Evolutionary conservation across 2,329 filamentous ascomycete species (phyloP).

Genomic region (Monosporascus sp.): DNA sequence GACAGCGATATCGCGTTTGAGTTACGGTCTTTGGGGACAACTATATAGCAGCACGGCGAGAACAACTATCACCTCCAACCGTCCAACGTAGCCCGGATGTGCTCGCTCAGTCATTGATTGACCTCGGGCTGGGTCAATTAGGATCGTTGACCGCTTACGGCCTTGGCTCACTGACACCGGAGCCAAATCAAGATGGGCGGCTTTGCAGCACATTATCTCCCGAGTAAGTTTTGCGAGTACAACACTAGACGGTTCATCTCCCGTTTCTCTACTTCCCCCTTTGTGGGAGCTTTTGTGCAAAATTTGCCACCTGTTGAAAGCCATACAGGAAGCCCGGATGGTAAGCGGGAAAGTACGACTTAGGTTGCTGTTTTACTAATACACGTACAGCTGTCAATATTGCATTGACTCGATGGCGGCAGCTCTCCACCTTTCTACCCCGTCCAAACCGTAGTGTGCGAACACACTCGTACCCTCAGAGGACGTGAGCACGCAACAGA

Average conservation of each 20-base stretch:
- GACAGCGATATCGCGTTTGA: conserved; percentile 31
- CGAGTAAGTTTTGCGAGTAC: conserved; percentile 31
- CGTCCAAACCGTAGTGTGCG: conserved; percentile 32
- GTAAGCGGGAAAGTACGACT: conserved; percentile 17
- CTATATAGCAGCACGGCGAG: conserved; percentile 37
- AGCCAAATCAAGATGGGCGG: conserved; percentile 26
- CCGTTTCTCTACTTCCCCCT: conserved; percentile 32
- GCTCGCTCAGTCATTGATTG: conserved; percentile 18
- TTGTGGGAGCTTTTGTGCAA: conserved; percentile 25
- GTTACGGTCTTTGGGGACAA: conserved; percentile 25
- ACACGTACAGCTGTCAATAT: conserved; percentile 17
- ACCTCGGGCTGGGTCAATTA: conserved; percentile 21
- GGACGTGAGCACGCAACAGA: conserved; percentile 25
- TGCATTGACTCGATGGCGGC: conserved; percentile 37
- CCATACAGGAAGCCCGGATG: conserved; percentile 18
- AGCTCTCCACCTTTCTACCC: conserved; percentile 37
- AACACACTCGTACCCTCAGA: conserved; percentile 25
- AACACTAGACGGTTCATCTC: conserved; percentile 19
- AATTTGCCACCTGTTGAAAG: conserved; percentile 23
- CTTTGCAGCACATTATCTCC: conserved; percentile 34
- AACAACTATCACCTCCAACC: conserved; percentile 31
- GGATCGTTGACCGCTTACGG: conserved; percentile 1
- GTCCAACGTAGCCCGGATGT: conserved; percentile 11
- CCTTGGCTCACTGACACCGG: conserved; percentile 26
- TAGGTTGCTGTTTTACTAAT: neutral